phyloP scores from a whole-genome alignment of 768 basidiomycete genomes.

The Amanita fuliginea region DNA sequence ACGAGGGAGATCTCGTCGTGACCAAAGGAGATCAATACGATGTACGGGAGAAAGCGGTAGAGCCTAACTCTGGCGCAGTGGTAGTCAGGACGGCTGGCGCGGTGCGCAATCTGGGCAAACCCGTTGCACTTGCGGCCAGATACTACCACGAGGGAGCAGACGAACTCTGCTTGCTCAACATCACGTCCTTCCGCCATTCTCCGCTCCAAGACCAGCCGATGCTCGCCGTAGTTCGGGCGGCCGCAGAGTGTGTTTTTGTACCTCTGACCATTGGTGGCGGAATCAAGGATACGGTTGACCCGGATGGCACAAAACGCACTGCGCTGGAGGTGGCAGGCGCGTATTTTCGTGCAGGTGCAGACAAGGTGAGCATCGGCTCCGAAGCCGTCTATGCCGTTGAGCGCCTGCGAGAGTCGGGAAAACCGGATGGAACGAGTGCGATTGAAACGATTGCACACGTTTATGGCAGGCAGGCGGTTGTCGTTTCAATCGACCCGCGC shows the following conservation, averaged over 20 bases:
- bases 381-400: slow-evolving; percentile 96
- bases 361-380: slow-evolving; percentile 96
- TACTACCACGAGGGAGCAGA: slow-evolving; percentile 90
- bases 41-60: slow-evolving; percentile 67
- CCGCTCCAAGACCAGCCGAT: slow-evolving; percentile 96
- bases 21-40: slow-evolving; percentile 99
- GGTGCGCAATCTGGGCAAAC: slow-evolving; percentile 96
- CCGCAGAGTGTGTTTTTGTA: slow-evolving; percentile 86
- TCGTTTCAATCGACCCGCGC: slow-evolving; percentile 93
- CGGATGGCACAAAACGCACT: slow-evolving; percentile 78
- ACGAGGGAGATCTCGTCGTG: slow-evolving; percentile 92
- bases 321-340: slow-evolving; percentile 93
- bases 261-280: slow-evolving; percentile 99
- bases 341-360: slow-evolving; percentile 96
- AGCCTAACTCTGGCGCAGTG: slow-evolving; percentile 11
- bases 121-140: slow-evolving; percentile 77
- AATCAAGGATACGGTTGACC: slow-evolving; percentile 92
- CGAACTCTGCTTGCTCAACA: slow-evolving; percentile 96
- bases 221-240: slow-evolving; percentile 87
- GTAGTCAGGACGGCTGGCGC: slow-evolving; percentile 47
- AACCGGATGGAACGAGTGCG: slow-evolving; percentile 64
- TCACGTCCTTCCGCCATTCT: slow-evolving; percentile 97
- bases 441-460: slow-evolving; percentile 86
- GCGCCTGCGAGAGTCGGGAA: slow-evolving; percentile 44
- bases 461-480: slow-evolving; percentile 96